A percentile compares a stretch with the other conserved stretches of the same genome.
Evolutionary conservation across 306 rosid genomes (phyloP).

Genomic region (Herpetospermum pedunculosum): DNA sequence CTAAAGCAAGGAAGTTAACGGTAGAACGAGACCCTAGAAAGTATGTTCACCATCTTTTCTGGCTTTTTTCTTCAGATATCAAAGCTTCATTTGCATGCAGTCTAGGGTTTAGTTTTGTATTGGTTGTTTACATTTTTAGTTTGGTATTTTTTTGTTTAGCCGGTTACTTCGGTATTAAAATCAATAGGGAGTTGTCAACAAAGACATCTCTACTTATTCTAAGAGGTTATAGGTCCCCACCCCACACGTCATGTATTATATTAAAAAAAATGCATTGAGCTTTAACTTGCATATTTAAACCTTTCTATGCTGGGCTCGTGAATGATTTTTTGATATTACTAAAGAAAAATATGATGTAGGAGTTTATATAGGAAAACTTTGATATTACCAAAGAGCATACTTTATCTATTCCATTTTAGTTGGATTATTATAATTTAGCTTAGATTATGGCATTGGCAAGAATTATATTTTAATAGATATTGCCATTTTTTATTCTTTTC

Average conservation of each 20-base stretch:
- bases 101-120: background rate
- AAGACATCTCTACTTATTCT: background rate
- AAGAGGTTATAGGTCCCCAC: background rate
- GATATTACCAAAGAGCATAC: background rate
- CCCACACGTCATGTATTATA: background rate
- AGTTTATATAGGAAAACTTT: background rate
- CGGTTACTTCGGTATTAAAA: background rate
- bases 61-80: background rate
- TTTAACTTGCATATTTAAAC: too few relatives aligned
- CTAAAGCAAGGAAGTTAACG: slow-evolving; percentile 58
- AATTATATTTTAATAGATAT: too few relatives aligned
- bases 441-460: background rate
- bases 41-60: slow-evolving; percentile 30
- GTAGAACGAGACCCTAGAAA: slow-evolving; percentile 68
- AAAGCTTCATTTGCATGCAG: background rate
- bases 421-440: background rate
- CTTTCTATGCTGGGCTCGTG: too few relatives aligned
- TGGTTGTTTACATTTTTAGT: background rate
- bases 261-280: background rate
- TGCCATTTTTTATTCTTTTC: too few relatives aligned
- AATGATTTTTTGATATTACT: too few relatives aligned
- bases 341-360: background rate
- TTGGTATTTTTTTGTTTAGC: background rate
- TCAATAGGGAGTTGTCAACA: background rate
- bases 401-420: background rate